Evolutionary conservation across 148 eudicot genomes (phyloP), one percentile per base, ranked within the genome.

Genomic region (Vaccinium darrowii): DNA sequence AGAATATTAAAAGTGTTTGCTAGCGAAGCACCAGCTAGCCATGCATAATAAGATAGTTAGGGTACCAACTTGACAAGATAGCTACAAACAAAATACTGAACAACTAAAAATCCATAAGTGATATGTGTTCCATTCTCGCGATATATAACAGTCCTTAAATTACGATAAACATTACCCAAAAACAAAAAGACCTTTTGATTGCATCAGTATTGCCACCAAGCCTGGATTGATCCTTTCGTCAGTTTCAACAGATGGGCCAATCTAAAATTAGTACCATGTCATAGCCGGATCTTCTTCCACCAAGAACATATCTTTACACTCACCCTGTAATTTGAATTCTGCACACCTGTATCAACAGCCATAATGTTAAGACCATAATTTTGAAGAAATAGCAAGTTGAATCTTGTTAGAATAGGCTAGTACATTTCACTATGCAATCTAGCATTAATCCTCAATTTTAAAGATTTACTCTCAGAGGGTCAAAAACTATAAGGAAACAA

Each of bases 271-370:
- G 67, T 5, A 60, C 23, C 67, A 60, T 21, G 25, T 60, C 67
- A 60, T 60, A 60, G 67, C 67, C 71, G 71, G 71, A 63, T 63
- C 81, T 51, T 57, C 58, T 57, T 79, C 82, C 67, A 18, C 50
- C 58, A 79, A 57, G 23, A 18, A 56, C 18, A 56, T n/a, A 23
- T 7, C 57, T 49, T 18, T 23, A 77, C 30, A 49, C 57, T 50
- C 80, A n/a, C 57, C 80, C 8, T 1, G 58, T 33, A 77, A 23
- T 77, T 77, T 77, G 58, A 77, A 77, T 13, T 21, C 57, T n/a
- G 52, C 33, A 77, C 80, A 77, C 19, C 80, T 77, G 3, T 25
- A 71, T 14, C 49, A 72, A 77, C 21, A 77, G 33, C 50, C 57
- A 51, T 77, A n/a, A 23, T 47, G 14, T 77, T 51, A 33, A 54